Percentiles rank a stretch among this genome's conserved stretches.
Conservation (phyloP, 2,329 filamentous ascomycete genomes). For the Sporothrix mexicana region DNA sequence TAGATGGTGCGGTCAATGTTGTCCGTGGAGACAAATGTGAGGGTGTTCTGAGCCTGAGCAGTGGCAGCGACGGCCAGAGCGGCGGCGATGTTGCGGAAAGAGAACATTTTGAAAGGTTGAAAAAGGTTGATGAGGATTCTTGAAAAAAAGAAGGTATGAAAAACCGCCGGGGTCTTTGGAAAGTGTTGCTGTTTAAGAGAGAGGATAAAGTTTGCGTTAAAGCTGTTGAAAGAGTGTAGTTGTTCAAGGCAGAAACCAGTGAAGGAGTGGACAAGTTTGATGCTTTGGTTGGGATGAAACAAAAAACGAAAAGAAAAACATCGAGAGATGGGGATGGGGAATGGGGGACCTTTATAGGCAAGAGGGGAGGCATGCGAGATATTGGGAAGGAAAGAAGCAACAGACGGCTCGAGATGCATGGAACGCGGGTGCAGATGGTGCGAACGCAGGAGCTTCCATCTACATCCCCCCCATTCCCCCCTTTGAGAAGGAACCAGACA, state of each 20-base stretch:
- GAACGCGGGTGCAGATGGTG: neutral
- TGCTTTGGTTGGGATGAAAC: constrained; percentile 12
- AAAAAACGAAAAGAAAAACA: neutral
- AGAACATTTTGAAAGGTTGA: constrained; percentile 31
- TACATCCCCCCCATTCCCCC: neutral
- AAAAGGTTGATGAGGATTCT: neutral
- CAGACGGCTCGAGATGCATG: constrained; percentile 1
- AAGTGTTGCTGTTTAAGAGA: neutral
- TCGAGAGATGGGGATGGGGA: neutral
- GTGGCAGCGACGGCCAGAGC: constrained; percentile 42
- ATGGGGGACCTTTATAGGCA: constrained; percentile 21
- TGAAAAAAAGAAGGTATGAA: neutral
- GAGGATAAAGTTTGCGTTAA: neutral
- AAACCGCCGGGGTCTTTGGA: constrained; percentile 7
- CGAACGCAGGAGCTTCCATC: neutral
- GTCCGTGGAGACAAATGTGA: constrained; percentile 67
- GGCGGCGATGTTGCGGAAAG: constrained; percentile 20
- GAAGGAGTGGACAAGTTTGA: constrained; percentile 23
- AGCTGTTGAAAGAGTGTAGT: constrained; percentile 16
- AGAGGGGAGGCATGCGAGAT: neutral
- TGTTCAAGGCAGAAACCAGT: neutral
- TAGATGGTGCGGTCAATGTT: constrained; percentile 54
- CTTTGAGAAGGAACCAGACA: constrained; percentile 9
- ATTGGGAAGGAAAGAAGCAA: constrained; percentile 9
- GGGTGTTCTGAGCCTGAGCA: constrained; percentile 53